These are phyloP conservation scores for Rubus idaeus DNA, from an alignment of 306 rosid genomes.

Conservation along the genomic window DNA sequence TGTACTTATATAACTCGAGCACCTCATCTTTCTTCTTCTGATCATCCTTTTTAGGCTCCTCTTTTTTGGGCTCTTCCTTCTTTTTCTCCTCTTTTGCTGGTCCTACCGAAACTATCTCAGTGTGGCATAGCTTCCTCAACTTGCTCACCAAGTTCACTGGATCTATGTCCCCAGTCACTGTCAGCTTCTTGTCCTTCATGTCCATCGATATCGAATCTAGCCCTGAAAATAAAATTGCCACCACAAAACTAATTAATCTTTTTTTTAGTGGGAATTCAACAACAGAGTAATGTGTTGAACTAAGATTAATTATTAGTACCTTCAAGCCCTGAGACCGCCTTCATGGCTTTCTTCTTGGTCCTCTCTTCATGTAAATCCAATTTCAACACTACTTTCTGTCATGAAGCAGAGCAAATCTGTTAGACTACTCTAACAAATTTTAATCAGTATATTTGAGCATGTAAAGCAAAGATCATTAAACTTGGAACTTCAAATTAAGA, in stretches of 20 bases:
- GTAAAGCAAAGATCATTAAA: background rate
- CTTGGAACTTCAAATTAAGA: background rate
- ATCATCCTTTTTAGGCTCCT: constrained; percentile 28
- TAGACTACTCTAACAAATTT: background rate
- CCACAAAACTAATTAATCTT: background rate
- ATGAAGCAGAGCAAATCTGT: constrained; percentile 11
- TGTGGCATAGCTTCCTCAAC: constrained; percentile 50
- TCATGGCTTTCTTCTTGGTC: constrained; percentile 60
- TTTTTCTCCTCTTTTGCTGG: constrained; percentile 68
- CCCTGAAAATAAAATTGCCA: constrained; percentile 40
- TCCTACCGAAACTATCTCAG: constrained; percentile 70
- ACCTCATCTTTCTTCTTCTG: constrained; percentile 31
- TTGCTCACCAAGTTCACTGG: constrained; percentile 51
- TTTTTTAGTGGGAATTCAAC: background rate
- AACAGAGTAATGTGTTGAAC: background rate
- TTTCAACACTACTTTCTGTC: constrained; percentile 67
- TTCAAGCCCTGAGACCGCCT: constrained; percentile 55
- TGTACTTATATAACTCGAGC: constrained; percentile 21
- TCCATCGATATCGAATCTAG: constrained; percentile 69
- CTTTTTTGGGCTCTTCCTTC: constrained; percentile 48
- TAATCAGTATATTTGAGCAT: background rate
- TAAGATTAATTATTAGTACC: constrained; percentile 35
- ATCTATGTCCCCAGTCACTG: constrained; percentile 64
- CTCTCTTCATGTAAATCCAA: constrained; percentile 47
- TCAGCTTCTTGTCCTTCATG: constrained; percentile 65